phyloP scores from a whole-genome alignment of 441 rosid species.

The Erodium texanum region DNA sequence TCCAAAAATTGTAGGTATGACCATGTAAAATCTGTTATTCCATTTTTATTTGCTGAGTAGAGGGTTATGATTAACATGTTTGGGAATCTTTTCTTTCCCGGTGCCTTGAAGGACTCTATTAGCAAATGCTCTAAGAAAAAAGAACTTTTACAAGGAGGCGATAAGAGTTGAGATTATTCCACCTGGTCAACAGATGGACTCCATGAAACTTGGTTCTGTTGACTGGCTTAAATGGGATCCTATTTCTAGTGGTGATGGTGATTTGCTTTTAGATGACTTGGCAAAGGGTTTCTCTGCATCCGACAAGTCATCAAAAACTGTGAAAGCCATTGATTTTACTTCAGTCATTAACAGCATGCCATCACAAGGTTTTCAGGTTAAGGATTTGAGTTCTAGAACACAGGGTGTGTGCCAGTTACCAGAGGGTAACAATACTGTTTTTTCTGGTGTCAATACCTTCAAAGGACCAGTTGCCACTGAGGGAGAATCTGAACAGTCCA shows the following conservation, averaged over 20 bases:
- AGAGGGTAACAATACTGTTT: slow-evolving; percentile 10
- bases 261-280: slow-evolving; percentile 60
- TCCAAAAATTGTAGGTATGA: slow-evolving; percentile 78
- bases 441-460: slow-evolving; percentile 5
- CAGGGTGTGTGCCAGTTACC: slow-evolving; percentile 22
- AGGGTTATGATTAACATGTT: slow-evolving; percentile 9
- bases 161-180: slow-evolving; percentile 52
- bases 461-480: slow-evolving; percentile 15
- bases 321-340: slow-evolving; percentile 55
- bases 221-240: slow-evolving; percentile 81
- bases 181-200: slow-evolving; percentile 27
- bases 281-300: slow-evolving; percentile 48
- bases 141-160: slow-evolving; percentile 63
- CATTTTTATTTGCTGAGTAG: background rate
- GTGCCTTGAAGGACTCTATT: slow-evolving; percentile 47
- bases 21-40: slow-evolving; percentile 8
- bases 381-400: slow-evolving; percentile 31
- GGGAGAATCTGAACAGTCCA: slow-evolving; percentile 18
- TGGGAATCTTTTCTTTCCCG: slow-evolving; percentile 9
- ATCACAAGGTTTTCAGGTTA: slow-evolving; percentile 43
- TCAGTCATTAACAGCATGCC: slow-evolving; percentile 41
- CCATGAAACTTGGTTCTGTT: slow-evolving; percentile 31
- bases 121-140: slow-evolving; percentile 58
- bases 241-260: slow-evolving; percentile 81
- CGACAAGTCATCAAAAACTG: slow-evolving; percentile 27